Conservation (phyloP, 768 basidiomycete species). For the Naganishia onofrii region DNA sequence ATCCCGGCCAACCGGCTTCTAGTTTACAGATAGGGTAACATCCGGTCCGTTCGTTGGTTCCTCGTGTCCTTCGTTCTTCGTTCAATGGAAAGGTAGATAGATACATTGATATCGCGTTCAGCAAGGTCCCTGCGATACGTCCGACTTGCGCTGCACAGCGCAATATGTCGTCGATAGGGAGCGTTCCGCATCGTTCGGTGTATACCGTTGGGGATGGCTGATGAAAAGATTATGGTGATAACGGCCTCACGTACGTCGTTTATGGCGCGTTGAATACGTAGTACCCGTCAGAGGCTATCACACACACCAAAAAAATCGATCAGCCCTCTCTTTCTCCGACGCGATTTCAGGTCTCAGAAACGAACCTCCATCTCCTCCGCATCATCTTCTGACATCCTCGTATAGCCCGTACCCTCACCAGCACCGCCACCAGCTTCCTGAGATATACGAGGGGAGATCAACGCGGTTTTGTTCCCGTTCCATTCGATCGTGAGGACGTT, state of each 20-base stretch:
- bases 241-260: not conserved
- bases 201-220: too few relatives aligned
- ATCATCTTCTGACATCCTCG: conserved; percentile 4
- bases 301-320: not conserved
- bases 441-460: conserved; percentile 7
- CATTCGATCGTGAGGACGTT: conserved; percentile 23
- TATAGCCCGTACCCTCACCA: not conserved
- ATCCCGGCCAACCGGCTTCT: too few relatives aligned
- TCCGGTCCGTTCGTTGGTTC: too few relatives aligned
- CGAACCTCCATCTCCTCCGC: not conserved
- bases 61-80: too few relatives aligned
- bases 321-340: not conserved
- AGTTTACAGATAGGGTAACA: too few relatives aligned
- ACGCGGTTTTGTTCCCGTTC: conserved; percentile 10
- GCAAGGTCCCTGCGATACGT: too few relatives aligned
- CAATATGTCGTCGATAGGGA: too few relatives aligned
- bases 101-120: too few relatives aligned
- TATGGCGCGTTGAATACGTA: not conserved
- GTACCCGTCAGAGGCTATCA: not conserved
- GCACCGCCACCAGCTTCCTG: not conserved
- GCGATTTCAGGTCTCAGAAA: not conserved
- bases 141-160: too few relatives aligned
- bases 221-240: not conserved
- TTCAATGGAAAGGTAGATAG: too few relatives aligned
- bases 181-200: too few relatives aligned